Percentiles rank a stretch among this genome's conserved stretches.
phyloP scores from a whole-genome alignment of 2,329 filamentous ascomycete genomes.

The Dactylellina cionopaga region DNA sequence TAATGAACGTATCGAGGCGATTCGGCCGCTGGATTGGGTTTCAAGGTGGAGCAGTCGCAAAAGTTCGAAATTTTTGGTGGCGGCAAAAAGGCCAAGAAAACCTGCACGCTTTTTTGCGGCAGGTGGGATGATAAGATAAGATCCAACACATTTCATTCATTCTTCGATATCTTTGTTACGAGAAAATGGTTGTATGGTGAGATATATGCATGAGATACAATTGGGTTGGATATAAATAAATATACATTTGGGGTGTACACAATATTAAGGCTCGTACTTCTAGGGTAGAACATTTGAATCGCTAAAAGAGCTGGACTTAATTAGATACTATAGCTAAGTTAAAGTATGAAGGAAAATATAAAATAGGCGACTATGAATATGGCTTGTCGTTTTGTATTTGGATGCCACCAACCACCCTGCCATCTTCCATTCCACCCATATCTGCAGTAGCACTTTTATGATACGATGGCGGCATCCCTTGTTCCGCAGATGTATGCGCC shows the following conservation, averaged over 20 bases:
- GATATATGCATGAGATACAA: no score
- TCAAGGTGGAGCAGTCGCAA: conserved; percentile 8
- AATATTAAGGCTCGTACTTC: no score
- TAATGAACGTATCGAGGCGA: not conserved
- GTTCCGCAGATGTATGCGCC: not conserved
- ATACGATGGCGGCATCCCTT: conserved; percentile 14
- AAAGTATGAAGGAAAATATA: no score
- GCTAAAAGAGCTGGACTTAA: no score
- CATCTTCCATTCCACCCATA: conserved; percentile 30
- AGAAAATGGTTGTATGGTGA: no score
- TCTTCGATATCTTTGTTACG: no score
- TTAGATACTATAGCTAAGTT: no score
- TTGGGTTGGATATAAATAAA: no score
- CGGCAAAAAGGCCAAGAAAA: not conserved
- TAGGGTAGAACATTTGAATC: no score
- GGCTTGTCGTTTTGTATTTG: conserved; percentile 22
- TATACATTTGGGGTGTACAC: no score
- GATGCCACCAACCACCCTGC: conserved; percentile 32
- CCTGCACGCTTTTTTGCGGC: conserved; percentile 1
- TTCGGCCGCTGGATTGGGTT: not conserved
- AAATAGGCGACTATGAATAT: no score
- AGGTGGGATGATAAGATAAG: conserved; percentile 52
- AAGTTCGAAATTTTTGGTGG: conserved; percentile 24
- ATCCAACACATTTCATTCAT: conserved; percentile 37
- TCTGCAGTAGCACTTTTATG: not conserved